Evolutionary conservation across 495 filamentous ascomycete species (phyloP), one percentile per base, ranked within the genome.

Genomic region (Trichoderma parareesei): DNA sequence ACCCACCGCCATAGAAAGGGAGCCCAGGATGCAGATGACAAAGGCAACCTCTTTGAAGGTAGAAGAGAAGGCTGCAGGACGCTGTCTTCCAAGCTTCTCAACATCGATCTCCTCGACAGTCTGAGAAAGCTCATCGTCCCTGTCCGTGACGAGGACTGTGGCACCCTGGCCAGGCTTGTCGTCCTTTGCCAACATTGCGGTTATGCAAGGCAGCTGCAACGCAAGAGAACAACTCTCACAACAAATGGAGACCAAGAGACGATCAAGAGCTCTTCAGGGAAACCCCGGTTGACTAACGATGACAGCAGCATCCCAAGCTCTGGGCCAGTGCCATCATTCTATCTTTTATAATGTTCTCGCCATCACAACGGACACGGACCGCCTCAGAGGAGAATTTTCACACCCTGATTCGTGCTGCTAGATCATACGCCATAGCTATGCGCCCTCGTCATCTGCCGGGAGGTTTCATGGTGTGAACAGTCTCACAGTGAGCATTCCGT

Each of bases 11-110:
- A 94, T 79, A 38, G 90, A 79, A 69, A 92, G 85, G 40, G 89
- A 91, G 76, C 89, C 85, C 35, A 87, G 78, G 46, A 94, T 80
- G 0, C 89, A 87, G 67, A 88, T 84, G 70, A 86, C 84, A 69
- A 94, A 96, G 4, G 84, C 81, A 18, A 87, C 68, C 71, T 95
- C 91, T 3, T 81, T 73, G 74, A 82, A 83, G 41, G 78, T 65
- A 38, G 81, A 83, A 10, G 74, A 68, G 69, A 96, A 93, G n/a
- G 71, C 75, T 9, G 80, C 78, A 3, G 91, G 91, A 55, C 91
- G 78, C 67, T 91, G 79, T 63, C 88, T 81, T 41, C 90, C 91
- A 0, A 94, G 77, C 11, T 81, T 79, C 62, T 92, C 89, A 62
- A 93, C 76, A n/a, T 73, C 76, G 38, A 66, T 40, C 8, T 41